Conservation (phyloP, 2,329 filamentous ascomycete genomes). For the Pestalotiopsis sp. region DNA sequence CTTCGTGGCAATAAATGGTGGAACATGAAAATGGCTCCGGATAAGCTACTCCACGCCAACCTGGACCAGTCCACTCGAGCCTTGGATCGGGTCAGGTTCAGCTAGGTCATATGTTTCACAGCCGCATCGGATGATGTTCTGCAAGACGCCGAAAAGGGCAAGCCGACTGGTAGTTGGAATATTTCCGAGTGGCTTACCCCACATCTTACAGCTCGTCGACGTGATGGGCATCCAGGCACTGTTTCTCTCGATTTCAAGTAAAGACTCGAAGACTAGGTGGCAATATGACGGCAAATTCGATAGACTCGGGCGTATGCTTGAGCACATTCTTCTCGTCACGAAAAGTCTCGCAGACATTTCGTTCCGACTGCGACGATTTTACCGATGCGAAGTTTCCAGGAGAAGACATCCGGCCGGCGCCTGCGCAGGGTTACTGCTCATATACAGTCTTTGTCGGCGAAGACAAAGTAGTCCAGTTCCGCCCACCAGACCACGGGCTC, state of each 20-base stretch:
- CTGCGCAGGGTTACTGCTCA: conserved; percentile 54
- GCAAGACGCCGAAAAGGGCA: background rate
- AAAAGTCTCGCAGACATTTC: conserved; percentile 25
- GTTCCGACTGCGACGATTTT: conserved; percentile 35
- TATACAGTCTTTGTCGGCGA: conserved; percentile 47
- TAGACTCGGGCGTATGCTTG: conserved; percentile 28
- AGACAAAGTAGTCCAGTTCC: conserved; percentile 49
- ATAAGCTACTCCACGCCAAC: too few relatives aligned
- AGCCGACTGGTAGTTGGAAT: background rate
- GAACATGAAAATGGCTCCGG: too few relatives aligned
- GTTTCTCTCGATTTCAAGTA: background rate
- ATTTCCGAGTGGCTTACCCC: conserved; percentile 4
- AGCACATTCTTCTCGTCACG: conserved; percentile 32
- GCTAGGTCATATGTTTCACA: background rate
- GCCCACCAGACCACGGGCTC: conserved; percentile 44
- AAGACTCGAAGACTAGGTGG: background rate
- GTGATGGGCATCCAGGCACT: background rate
- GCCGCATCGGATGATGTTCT: background rate
- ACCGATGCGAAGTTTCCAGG: conserved; percentile 33
- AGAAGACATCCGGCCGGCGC: conserved; percentile 31
- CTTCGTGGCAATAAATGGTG: too few relatives aligned
- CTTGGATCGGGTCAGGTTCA: background rate
- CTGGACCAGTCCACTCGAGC: too few relatives aligned
- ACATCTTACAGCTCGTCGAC: background rate
- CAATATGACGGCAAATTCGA: conserved; percentile 22